Conservation (phyloP, 2,329 filamentous ascomycete genomes). For the Phaeosphaeria sp. region DNA sequence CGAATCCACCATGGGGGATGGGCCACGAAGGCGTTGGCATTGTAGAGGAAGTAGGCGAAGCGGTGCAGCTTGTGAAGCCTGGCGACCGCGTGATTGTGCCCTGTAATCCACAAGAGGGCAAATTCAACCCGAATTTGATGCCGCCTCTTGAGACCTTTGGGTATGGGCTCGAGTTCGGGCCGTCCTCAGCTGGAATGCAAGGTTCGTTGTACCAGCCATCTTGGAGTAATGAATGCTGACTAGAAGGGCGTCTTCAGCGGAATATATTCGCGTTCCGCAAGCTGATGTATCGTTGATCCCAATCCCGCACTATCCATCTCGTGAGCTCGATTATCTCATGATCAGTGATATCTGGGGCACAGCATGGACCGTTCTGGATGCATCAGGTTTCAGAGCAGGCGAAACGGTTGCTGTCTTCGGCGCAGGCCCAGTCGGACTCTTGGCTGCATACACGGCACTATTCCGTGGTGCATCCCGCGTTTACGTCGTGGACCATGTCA, state of each 20-base stretch:
- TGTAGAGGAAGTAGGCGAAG: conserved; percentile 77
- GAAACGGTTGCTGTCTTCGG: conserved; percentile 45
- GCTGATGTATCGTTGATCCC: conserved; percentile 17
- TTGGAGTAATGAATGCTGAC: neutral
- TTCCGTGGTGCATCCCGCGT: conserved; percentile 42
- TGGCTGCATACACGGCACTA: conserved; percentile 42
- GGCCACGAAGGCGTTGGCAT: conserved; percentile 88
- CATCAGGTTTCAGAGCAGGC: conserved; percentile 28
- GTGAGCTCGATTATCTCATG: conserved; percentile 27
- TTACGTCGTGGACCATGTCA: conserved; percentile 39
- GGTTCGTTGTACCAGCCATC: neutral
- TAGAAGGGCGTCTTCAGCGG: conserved; percentile 9
- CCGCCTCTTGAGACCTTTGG: conserved; percentile 1
- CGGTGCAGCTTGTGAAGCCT: conserved; percentile 74
- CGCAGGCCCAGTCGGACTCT: conserved; percentile 42
- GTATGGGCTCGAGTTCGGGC: conserved; percentile 12
- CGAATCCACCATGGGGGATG: conserved; percentile 80
- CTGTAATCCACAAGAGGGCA: conserved; percentile 9
- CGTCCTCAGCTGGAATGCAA: neutral
- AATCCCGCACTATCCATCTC: conserved; percentile 8
- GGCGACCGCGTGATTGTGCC: conserved; percentile 65
- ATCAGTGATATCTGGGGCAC: conserved; percentile 40
- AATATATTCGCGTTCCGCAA: conserved; percentile 22
- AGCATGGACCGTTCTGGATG: conserved; percentile 27
- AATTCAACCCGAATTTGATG: conserved; percentile 1